phyloP scores from a whole-genome alignment of 176 grass and related monocot genomes.

The Hordeum vulgare region MorexV3_pseudomolecules_assembly NC_058519.1:387411649-387412148 shows the following conservation, averaged over 20 bases:
- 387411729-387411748: too few species aligned
- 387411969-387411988: background rate
- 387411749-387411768: too few species aligned
- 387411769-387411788: too few species aligned
- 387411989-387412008: constrained; percentile 12
- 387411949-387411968: constrained; percentile 10
- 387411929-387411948: background rate
- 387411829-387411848: too few species aligned
- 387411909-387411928: background rate
- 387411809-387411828: background rate
- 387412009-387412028: background rate
- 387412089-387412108: constrained; percentile 28
- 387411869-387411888: background rate
- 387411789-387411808: background rate
- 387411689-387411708: too few species aligned
- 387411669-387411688: too few species aligned
- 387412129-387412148: constrained; percentile 22
- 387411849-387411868: too few species aligned
- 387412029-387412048: constrained; percentile 24
- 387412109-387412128: constrained; percentile 22
- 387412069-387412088: constrained; percentile 24
- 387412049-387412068: constrained; percentile 21
- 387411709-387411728: too few species aligned
- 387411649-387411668: too few species aligned
- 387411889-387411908: background rate